Evolutionary conservation across 805 yeast species (phyloP).

Genomic region (Pichia scutulata): DNA sequence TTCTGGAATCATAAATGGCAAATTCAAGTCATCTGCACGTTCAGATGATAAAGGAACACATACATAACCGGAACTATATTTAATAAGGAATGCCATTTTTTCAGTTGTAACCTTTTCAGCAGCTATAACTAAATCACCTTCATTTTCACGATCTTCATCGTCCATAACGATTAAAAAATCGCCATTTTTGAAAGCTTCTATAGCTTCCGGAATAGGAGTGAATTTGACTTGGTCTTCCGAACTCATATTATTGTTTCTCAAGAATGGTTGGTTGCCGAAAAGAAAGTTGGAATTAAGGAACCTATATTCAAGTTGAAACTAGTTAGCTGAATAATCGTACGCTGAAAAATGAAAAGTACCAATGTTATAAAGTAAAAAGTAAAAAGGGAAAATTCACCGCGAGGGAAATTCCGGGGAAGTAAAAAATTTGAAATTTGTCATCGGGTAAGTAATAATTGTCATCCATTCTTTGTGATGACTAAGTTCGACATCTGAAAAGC

Average conservation of each 20-base stretch:
- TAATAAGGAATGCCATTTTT: conserved; percentile 90
- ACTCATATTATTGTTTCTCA: conserved; percentile 1
- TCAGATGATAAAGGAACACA: conserved; percentile 81
- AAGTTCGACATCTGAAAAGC: background rate
- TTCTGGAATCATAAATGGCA: conserved; percentile 64
- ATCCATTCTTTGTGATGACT: background rate
- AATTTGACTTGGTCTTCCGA: conserved; percentile 25
- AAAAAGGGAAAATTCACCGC: background rate
- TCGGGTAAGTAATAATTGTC: too few species aligned
- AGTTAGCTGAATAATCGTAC: background rate
- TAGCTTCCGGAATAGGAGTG: conserved; percentile 58
- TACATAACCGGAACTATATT: conserved; percentile 82
- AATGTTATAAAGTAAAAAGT: background rate
- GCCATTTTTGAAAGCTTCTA: conserved; percentile 65
- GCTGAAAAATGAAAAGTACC: background rate
- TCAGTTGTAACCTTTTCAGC: conserved; percentile 72
- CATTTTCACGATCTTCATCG: conserved; percentile 93
- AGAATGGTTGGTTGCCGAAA: background rate
- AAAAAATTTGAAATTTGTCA: background rate
- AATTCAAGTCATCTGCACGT: conserved; percentile 70
- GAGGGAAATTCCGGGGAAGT: background rate
- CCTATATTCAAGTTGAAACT: too few species aligned
- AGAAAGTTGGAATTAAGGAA: background rate
- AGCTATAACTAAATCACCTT: conserved; percentile 94
- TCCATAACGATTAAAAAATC: conserved; percentile 94